These are phyloP conservation scores for Erysimum cheiranthoides DNA, from an alignment of 345 rosid species.

Conservation along the genomic window DNA sequence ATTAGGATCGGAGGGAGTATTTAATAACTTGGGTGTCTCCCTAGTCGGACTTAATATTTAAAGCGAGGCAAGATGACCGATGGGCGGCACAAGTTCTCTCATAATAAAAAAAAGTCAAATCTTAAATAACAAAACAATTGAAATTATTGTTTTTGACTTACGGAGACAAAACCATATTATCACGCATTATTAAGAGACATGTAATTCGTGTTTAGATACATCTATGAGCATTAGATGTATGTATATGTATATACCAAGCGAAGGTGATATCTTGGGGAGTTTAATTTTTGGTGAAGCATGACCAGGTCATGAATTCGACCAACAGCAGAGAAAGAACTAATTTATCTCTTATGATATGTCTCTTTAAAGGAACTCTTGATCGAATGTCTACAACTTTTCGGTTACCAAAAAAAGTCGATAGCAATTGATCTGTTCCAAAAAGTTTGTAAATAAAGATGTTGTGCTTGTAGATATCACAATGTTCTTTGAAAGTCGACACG, in stretches of 20 bases:
- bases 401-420: too few species aligned
- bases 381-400: too few species aligned
- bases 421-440: too few species aligned
- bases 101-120: conserved; percentile 29
- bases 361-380: too few species aligned
- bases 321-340: background rate
- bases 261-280: conserved; percentile 13
- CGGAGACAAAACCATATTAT: conserved; percentile 25
- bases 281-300: background rate
- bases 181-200: conserved; percentile 21
- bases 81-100: conserved; percentile 40
- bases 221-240: background rate
- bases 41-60: conserved; percentile 3
- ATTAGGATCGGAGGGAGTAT: too few species aligned
- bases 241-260: background rate
- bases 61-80: conserved; percentile 27
- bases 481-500: background rate
- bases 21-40: background rate
- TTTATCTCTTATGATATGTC: too few species aligned
- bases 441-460: too few species aligned
- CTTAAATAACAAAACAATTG: conserved; percentile 24
- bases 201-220: background rate
- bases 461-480: too few species aligned
- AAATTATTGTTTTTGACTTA: conserved; percentile 26
- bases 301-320: background rate